Evolutionary conservation across 2,329 filamentous ascomycete genomes (phyloP).

Genomic region (Thermothelomyces thermophilus): DNA sequence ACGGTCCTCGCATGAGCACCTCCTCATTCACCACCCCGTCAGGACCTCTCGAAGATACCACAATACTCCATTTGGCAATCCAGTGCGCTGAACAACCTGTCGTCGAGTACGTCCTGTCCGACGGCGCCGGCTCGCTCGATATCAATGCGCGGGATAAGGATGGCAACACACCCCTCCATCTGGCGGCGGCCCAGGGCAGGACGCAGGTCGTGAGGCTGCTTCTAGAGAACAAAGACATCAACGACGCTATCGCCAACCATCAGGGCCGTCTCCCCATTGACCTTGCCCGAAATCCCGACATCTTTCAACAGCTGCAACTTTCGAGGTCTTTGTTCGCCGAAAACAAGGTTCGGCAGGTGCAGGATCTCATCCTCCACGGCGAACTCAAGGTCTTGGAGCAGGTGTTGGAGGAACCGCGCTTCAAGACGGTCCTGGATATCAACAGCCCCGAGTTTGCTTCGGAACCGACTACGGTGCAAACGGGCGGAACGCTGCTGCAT

Average conservation of each 20-base stretch:
- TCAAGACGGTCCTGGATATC: slow-evolving; percentile 83
- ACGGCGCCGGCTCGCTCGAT: slow-evolving; percentile 61
- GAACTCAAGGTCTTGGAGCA: slow-evolving; percentile 75
- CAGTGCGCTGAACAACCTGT: slow-evolving; percentile 92
- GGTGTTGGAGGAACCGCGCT: slow-evolving; percentile 74
- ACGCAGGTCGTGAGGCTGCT: slow-evolving; percentile 74
- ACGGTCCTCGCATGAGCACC: slow-evolving; percentile 48
- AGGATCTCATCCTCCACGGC: slow-evolving; percentile 63
- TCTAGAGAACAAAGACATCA: slow-evolving; percentile 74
- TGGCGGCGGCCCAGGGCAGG: slow-evolving; percentile 78
- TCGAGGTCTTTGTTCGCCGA: slow-evolving; percentile 86
- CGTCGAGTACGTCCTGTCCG: slow-evolving; percentile 87
- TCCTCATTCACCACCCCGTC: slow-evolving; percentile 44
- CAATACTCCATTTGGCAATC: slow-evolving; percentile 85
- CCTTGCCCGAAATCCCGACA: slow-evolving; percentile 83
- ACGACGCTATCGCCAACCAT: slow-evolving; percentile 80
- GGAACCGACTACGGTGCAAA: slow-evolving; percentile 67
- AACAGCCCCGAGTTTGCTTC: slow-evolving; percentile 86
- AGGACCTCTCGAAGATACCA: slow-evolving; percentile 67
- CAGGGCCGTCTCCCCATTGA: slow-evolving; percentile 82
- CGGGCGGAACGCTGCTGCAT: slow-evolving; percentile 87
- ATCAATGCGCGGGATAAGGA: slow-evolving; percentile 88
- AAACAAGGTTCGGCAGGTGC: slow-evolving; percentile 74
- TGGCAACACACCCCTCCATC: slow-evolving; percentile 86
- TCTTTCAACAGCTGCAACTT: slow-evolving; percentile 91